phyloP scores from a whole-genome alignment of 148 eudicot species.

The Beta vulgaris region DNA sequence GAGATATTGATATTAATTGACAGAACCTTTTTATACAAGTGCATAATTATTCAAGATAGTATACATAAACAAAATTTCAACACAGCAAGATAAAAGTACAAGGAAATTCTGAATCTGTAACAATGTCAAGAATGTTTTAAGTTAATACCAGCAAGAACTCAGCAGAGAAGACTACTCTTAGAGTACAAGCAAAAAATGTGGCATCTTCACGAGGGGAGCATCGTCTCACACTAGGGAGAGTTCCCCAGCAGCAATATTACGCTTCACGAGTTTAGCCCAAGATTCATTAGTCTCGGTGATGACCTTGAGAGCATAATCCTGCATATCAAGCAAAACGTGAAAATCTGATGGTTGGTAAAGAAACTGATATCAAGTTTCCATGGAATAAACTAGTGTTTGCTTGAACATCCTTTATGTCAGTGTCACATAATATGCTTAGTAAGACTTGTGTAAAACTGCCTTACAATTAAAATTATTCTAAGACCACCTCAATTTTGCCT shows the following conservation, averaged over 20 bases:
- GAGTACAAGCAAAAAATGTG: conserved; percentile 14
- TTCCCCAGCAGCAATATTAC: conserved; percentile 82
- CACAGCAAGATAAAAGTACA: not conserved
- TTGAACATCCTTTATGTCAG: not conserved
- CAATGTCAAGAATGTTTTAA: not conserved
- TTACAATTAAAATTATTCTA: too few relatives aligned
- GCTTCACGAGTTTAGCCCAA: conserved; percentile 89
- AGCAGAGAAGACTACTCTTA: conserved; percentile 6
- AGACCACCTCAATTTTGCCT: too few relatives aligned
- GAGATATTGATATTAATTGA: too few relatives aligned
- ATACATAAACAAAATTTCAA: not conserved
- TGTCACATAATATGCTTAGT: too few relatives aligned
- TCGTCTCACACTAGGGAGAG: conserved; percentile 64
- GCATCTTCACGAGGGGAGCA: not conserved
- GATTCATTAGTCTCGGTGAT: conserved; percentile 87
- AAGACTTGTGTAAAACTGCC: too few relatives aligned
- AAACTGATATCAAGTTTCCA: not conserved
- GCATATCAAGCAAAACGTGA: conserved; percentile 20
- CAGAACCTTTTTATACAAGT: too few relatives aligned
- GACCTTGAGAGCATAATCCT: conserved; percentile 95
- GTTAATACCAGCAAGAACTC: conserved; percentile 4
- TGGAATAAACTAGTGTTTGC: not conserved
- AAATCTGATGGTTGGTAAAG: not conserved
- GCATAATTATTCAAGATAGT: not conserved
- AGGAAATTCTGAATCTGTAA: not conserved